Evolutionary conservation across 2,329 filamentous ascomycete species (phyloP), one percentile per base, ranked within the genome.

Genomic region (Dryadomyces quercus-mongolicae): DNA sequence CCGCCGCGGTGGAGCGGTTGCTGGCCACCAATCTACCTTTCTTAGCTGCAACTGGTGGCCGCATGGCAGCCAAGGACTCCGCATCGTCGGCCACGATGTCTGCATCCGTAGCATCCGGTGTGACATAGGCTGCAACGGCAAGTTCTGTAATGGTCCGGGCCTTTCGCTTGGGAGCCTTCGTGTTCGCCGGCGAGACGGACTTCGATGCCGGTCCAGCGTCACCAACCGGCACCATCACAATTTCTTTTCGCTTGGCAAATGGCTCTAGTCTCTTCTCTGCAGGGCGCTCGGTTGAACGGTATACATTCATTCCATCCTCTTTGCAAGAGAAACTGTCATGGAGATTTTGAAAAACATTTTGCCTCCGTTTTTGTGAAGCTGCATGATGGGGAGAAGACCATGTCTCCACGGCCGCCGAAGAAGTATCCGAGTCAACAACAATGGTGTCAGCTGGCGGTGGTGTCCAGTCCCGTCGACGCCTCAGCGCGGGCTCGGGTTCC

Each of bases 121-220:
- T 64, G 13, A 64, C 65, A 63, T 91, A 93, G 5, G 81, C 80
- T 13, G 86, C 84, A 1, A 84, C 92, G 12, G 88, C 86, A 51
- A 87, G 70, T 44, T 82, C 86, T 0, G 89, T 95, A 55, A 95
- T 84, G 0, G 88, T 94, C 44, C 81, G 81, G 0, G 82, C 69
- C 65, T 85, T 91, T 68, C 86, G 89, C 66, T 80, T 82, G 3
- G 75, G 69, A 5, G 73, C 71, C 59, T 81, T 85, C 21, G 68
- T 64, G 12, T 34, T 62, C 65, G 57, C 12, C 61, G 65, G 57
- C 13, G 38, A 25, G 2, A 21, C 1, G 10, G 60, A 57, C 36
- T 43, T 45, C 10, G 53, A 9, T 9, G 20, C 2, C 4, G 20
- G 1, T 5, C 6, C 48, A 13, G 8, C 34, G 12, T 51, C 49